Percentiles rank a stretch among this genome's conserved stretches.
Conservation (phyloP, 306 rosid genomes). For the Casuarina equisetifolia region DNA sequence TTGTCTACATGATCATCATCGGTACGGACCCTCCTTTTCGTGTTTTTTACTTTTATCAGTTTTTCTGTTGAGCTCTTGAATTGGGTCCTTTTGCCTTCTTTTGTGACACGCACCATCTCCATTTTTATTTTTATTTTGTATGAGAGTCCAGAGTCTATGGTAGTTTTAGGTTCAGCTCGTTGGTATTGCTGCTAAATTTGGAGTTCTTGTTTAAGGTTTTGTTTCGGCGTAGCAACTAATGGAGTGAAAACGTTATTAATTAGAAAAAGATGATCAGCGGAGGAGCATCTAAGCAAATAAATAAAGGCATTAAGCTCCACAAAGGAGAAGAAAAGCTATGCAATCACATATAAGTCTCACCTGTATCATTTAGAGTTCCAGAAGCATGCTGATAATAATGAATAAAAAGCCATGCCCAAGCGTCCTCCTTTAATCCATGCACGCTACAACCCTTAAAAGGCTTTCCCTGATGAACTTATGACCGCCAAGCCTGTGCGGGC, state of each 20-base stretch:
- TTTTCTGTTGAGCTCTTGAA: not conserved
- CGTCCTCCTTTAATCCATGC: not conserved
- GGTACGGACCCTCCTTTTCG: slow-evolving; percentile 29
- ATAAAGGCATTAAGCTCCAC: not conserved
- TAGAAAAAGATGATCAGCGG: not conserved
- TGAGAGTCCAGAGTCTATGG: not conserved
- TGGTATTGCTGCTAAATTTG: not conserved
- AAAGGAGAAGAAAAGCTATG: not conserved
- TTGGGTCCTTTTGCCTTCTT: not conserved
- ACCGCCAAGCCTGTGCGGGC: not conserved
- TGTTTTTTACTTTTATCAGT: not conserved
- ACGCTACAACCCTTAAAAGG: not conserved
- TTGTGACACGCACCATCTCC: not conserved
- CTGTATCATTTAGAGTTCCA: not conserved
- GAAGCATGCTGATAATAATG: not conserved
- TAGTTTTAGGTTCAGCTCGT: not conserved
- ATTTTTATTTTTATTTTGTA: too few relatives aligned
- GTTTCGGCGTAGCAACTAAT: not conserved
- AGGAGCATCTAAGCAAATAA: not conserved
- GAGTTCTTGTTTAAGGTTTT: not conserved
- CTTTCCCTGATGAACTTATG: not conserved
- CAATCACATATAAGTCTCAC: not conserved
- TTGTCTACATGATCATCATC: slow-evolving; percentile 77
- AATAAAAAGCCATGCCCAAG: not conserved
- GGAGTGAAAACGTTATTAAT: not conserved